A percentile compares a stretch with the other conserved stretches of the same genome.
These are phyloP conservation scores for Fomitopsis pinicola DNA, from an alignment of 1,284 basidiomycete species.

Conservation along the genomic window DNA sequence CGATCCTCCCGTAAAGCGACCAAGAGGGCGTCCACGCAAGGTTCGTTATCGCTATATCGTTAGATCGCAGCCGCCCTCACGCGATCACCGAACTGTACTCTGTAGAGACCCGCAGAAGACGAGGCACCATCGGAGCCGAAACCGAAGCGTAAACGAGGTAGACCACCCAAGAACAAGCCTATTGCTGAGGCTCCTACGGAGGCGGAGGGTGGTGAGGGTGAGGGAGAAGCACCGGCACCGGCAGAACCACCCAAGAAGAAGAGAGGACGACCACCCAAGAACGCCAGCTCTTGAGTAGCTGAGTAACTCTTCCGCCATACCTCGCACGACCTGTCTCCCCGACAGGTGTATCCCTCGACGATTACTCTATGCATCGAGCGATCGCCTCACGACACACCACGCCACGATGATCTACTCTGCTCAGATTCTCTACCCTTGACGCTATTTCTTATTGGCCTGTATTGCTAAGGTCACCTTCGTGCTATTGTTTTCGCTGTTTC, in stretches of 20 bases:
- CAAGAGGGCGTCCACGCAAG: slow-evolving; percentile 74
- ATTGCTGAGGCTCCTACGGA: slow-evolving; percentile 6
- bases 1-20: slow-evolving; percentile 44
- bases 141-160: slow-evolving; percentile 63
- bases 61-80: slow-evolving; percentile 8
- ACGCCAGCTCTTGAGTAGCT: slow-evolving; percentile 14
- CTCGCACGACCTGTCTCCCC: background rate
- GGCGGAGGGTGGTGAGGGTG: slow-evolving; percentile 35
- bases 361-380: background rate
- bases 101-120: slow-evolving; percentile 50
- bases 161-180: slow-evolving; percentile 65
- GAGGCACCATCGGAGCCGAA: slow-evolving; percentile 43
- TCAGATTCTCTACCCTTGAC: background rate
- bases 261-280: slow-evolving; percentile 69
- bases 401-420: background rate
- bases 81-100: slow-evolving; percentile 12
- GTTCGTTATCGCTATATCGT: slow-evolving; percentile 33
- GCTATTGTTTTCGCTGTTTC: background rate
- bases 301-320: background rate
- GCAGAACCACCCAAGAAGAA: slow-evolving; percentile 49
- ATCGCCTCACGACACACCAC: background rate
- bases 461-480: background rate
- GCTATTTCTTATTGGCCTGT: slow-evolving; percentile 1
- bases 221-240: slow-evolving; percentile 17
- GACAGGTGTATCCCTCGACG: background rate